These are phyloP conservation scores for Fusarium zealandicum DNA, from an alignment of 2,329 filamentous ascomycete genomes.

Conservation along the genomic window DNA sequence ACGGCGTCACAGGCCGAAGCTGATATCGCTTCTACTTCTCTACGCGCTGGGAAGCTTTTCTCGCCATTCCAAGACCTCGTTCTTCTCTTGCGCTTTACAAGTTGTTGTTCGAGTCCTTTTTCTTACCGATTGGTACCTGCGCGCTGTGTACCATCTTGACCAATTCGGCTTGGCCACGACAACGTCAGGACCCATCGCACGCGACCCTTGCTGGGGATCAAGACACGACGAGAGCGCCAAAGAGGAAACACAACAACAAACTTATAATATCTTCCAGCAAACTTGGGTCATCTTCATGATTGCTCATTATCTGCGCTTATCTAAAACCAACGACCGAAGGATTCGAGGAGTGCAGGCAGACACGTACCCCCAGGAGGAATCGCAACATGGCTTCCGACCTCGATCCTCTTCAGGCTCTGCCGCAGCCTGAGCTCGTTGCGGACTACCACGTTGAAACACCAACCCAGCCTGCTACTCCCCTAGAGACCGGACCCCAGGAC, in stretches of 20 bases:
- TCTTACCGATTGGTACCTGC: constrained; percentile 16
- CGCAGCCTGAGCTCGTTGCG: constrained; percentile 43
- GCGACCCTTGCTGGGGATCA: constrained; percentile 20
- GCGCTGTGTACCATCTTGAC: constrained; percentile 32
- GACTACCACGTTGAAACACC: constrained; percentile 46
- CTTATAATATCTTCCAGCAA: background rate
- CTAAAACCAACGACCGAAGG: background rate
- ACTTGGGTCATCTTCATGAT: background rate
- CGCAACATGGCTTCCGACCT: constrained; percentile 48
- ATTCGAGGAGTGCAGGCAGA: constrained; percentile 9
- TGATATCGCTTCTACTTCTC: constrained; percentile 15
- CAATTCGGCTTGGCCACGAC: constrained; percentile 36
- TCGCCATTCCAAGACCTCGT: background rate
- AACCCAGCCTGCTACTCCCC: constrained; percentile 43
- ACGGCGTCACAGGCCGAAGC: constrained; percentile 21
- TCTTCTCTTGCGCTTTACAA: background rate
- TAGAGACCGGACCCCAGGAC: constrained; percentile 41
- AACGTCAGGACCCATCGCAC: constrained; percentile 29
- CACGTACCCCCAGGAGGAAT: constrained; percentile 10
- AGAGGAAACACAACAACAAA: constrained; percentile 18
- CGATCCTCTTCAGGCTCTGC: constrained; percentile 41
- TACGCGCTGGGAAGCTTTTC: background rate
- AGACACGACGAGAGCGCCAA: constrained; percentile 23
- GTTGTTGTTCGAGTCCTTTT: constrained; percentile 6
- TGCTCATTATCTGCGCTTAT: background rate